Evolutionary conservation across 139 green algal species (phyloP), one percentile per base, ranked within the genome.

Genomic region (Micractinium conductrix): DNA sequence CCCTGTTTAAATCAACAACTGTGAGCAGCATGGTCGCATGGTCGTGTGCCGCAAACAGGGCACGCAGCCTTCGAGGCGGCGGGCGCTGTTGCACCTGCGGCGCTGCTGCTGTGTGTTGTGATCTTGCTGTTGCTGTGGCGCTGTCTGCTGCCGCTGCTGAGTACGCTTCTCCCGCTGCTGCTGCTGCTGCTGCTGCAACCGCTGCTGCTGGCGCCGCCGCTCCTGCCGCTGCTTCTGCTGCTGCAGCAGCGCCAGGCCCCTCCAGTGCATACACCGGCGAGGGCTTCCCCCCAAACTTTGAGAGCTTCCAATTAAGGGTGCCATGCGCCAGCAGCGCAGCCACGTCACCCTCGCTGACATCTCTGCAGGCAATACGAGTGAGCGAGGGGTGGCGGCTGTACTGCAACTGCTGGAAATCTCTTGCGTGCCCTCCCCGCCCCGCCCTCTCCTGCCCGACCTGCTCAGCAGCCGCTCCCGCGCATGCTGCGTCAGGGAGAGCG

Each of bases 211-310:
- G 10, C 7, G 40, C 70, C 28, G 10, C 28, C 44, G 70, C 42
- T 45, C 14, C 70, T 30, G 17, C 26, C 14, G 22, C 70, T 58
- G 40, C 42, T 30, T 62, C 14, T 2, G 65, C 65, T 43, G 16
- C 42, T 58, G 70, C 42, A 10, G 70, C 26, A 28, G 28, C 44
- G 26, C 53, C 76, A 30, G 45, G 42, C 12, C 73, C 35, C 73
- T 82, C 76, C 40, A 82, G 60, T 26, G 50, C 53, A 50, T 55
- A 73, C 22, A 55, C 38, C 17, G 76, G 76, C 2, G 37, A 58
- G 48, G 48, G 74, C 33, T 80, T 65, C 48, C 74, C 74, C 0
- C 76, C 76, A 67, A 82, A 82, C 38, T 82, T 82, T 16, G 53
- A 72, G 37, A 72, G 60, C 45, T 71, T 43, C 26, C 58, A 42